phyloP scores from a whole-genome alignment of 805 yeast species.

The Brettanomyces bruxellensis region DNA sequence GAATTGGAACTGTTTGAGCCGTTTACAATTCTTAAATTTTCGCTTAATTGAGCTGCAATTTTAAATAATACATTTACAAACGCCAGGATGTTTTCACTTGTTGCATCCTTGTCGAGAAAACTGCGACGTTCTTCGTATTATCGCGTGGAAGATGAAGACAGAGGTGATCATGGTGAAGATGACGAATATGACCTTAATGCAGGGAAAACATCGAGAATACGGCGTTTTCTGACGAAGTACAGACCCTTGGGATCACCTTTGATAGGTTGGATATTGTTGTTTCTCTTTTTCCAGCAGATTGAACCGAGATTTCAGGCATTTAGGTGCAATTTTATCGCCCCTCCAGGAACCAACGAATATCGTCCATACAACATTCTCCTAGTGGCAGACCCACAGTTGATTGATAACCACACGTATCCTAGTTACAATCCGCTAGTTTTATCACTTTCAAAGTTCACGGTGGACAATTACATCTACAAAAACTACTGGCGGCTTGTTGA shows the following conservation, averaged over 20 bases:
- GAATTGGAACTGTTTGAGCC: too few species aligned
- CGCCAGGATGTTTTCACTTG: too few species aligned
- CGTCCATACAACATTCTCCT: conserved; percentile 21
- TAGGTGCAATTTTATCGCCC: conserved; percentile 7
- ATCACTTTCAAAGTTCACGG: conserved; percentile 44
- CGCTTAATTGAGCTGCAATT: too few species aligned
- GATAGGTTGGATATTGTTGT: conserved; percentile 5
- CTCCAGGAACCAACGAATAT: conserved; percentile 1
- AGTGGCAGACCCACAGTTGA: conserved; percentile 92
- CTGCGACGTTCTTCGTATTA: too few species aligned
- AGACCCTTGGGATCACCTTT: conserved; percentile 1
- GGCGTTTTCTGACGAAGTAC: not conserved
- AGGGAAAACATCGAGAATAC: too few species aligned
- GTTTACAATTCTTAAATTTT: too few species aligned
- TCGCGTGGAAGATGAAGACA: too few species aligned
- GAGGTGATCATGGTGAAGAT: too few species aligned
- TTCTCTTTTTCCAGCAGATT: conserved; percentile 8
- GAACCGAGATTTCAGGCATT: conserved; percentile 7
- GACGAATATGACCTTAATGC: too few species aligned
- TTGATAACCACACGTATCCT: conserved; percentile 84
- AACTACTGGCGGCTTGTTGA: conserved; percentile 60
- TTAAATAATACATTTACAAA: not conserved
- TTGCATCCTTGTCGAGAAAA: too few species aligned
- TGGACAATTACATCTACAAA: conserved; percentile 73
- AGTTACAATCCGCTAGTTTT: conserved; percentile 47